Conservation (phyloP, 169 alveolate species). For the Plasmodium malariae region DNA sequence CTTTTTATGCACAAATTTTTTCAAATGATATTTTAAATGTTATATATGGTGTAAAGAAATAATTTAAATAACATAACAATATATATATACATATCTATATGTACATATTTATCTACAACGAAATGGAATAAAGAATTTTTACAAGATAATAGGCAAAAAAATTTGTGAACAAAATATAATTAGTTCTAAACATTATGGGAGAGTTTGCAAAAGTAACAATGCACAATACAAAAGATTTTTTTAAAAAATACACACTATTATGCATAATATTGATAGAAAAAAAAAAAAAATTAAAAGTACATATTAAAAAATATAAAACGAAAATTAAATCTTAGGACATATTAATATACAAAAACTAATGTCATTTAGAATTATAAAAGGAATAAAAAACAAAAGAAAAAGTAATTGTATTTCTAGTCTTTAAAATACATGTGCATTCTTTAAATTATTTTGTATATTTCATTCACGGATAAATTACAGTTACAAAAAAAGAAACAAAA, state of each 20-base stretch:
- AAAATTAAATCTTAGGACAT: slow-evolving; percentile 5
- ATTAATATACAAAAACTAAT: slow-evolving; percentile 21
- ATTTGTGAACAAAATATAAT: background rate
- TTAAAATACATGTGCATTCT: background rate
- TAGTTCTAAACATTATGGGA: slow-evolving; percentile 17
- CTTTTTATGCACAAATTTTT: slow-evolving; percentile 22
- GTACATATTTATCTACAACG: background rate
- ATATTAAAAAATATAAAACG: slow-evolving; percentile 5
- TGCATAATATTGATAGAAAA: background rate
- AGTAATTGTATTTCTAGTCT: background rate
- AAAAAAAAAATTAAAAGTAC: background rate
- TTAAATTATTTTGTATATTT: too few relatives aligned
- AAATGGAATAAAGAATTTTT: slow-evolving; percentile 7
- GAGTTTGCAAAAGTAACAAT: slow-evolving; percentile 3
- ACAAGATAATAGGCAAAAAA: background rate
- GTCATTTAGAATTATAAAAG: background rate
- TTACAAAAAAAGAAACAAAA: background rate
- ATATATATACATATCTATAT: background rate
- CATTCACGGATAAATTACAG: too few relatives aligned
- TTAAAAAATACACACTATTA: slow-evolving; percentile 10
- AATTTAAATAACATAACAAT: background rate
- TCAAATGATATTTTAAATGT: slow-evolving; percentile 13
- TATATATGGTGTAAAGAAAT: slow-evolving; percentile 13
- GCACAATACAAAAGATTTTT: background rate
- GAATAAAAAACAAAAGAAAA: background rate